phyloP scores from a whole-genome alignment of 352 stramenopile species.

The Saprolegnia diclina region DNA sequence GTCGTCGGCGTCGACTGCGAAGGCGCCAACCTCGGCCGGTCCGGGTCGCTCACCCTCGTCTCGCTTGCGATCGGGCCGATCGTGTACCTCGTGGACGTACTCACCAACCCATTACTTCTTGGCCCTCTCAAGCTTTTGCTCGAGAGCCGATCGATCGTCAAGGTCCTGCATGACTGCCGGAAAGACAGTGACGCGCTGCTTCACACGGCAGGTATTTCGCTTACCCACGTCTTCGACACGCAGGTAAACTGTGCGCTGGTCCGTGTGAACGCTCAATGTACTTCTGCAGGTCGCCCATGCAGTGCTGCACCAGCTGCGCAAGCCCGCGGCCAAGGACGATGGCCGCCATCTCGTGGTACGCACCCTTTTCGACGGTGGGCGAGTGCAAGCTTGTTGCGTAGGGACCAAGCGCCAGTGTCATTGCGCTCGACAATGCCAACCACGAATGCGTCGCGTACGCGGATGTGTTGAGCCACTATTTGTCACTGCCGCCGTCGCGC shows the following conservation, averaged over 20 bases:
- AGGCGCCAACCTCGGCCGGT: neutral
- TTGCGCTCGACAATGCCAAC: constrained; percentile 14
- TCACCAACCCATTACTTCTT: neutral
- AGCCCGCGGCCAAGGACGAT: neutral
- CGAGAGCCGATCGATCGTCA: neutral
- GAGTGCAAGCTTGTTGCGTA: neutral
- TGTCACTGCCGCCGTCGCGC: neutral
- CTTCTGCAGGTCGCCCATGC: constrained; percentile 6
- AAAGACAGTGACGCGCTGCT: constrained; percentile 21
- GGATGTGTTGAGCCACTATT: constrained; percentile 11
- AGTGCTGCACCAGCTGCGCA: neutral
- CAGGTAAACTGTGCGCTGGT: too few relatives aligned
- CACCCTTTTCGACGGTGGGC: neutral
- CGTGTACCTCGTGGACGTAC: constrained; percentile 16
- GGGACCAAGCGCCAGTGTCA: neutral
- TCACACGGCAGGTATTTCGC: constrained; percentile 5
- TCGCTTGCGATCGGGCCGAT: neutral
- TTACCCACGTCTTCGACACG: constrained; percentile 20
- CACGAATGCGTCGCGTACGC: constrained; percentile 16
- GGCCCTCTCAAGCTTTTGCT: constrained; percentile 7
- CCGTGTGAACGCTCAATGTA: neutral
- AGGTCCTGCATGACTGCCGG: constrained; percentile 21
- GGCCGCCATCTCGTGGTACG: neutral
- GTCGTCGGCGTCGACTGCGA: constrained; percentile 23
- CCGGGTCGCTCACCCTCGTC: neutral